These are phyloP conservation scores for Davidsoniella virescens DNA, from an alignment of 2,329 filamentous ascomycete genomes.

Conservation along the genomic window DNA sequence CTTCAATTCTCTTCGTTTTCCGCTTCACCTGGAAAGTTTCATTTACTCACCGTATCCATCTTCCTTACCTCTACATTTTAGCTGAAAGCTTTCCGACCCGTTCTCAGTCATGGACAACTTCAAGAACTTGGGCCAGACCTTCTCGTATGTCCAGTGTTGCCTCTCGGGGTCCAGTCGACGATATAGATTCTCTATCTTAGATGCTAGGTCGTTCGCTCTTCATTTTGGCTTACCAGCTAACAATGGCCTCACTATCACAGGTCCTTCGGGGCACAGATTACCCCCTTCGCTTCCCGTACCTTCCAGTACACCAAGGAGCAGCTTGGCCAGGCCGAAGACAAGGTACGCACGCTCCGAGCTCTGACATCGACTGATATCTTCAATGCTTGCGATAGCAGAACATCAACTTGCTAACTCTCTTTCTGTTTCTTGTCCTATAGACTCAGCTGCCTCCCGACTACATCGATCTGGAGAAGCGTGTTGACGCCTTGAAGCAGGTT, in stretches of 20 bases:
- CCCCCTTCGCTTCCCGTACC: conserved; percentile 82
- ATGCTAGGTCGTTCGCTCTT: neutral
- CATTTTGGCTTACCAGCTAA: neutral
- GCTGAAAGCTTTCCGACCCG: neutral
- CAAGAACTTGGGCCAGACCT: conserved; percentile 13
- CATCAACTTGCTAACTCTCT: neutral
- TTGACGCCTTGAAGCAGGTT: conserved; percentile 91
- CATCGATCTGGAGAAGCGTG: conserved; percentile 94
- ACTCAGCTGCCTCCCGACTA: conserved; percentile 96
- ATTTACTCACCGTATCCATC: neutral
- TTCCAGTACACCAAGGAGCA: conserved; percentile 98
- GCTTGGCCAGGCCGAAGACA: conserved; percentile 85
- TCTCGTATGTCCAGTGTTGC: conserved; percentile 11
- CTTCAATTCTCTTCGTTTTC: neutral
- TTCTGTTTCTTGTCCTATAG: conserved; percentile 27
- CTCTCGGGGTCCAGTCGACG: neutral
- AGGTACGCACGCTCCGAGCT: conserved; percentile 34
- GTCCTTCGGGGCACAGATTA: conserved; percentile 62
- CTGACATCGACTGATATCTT: no score
- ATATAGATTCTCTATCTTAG: neutral
- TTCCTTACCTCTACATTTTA: neutral
- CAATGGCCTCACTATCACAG: conserved; percentile 18
- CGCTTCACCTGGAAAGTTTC: neutral
- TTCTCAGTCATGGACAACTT: conserved; percentile 12
- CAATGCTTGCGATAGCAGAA: neutral